phyloP scores from a whole-genome alignment of 2,329 filamentous ascomycete species.

The Neopestalotiopsis sp. region DNA sequence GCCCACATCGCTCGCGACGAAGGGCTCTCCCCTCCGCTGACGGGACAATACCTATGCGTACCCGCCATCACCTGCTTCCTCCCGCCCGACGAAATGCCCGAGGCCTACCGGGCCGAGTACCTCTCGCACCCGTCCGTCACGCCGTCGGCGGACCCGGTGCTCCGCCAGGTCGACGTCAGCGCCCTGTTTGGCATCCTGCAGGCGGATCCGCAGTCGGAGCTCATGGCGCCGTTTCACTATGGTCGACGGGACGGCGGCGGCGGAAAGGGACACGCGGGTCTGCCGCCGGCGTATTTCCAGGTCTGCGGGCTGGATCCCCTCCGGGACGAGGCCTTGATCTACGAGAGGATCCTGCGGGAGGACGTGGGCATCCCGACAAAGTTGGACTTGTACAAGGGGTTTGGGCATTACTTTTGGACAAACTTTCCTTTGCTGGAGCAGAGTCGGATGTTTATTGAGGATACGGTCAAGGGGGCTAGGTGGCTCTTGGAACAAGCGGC shows the following conservation, averaged over 20 bases:
- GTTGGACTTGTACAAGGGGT: conserved; percentile 40
- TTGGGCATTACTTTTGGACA: conserved; percentile 36
- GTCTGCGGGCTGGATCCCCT: conserved; percentile 55
- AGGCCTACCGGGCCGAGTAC: conserved; percentile 32
- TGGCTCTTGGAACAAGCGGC: conserved; percentile 31
- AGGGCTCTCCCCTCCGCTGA: conserved; percentile 46
- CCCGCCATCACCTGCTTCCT: conserved; percentile 38
- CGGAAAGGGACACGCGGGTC: conserved; percentile 31
- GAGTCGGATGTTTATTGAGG: conserved; percentile 33
- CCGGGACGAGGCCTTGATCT: conserved; percentile 59
- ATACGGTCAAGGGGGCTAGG: conserved; percentile 30
- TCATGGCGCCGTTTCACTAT: conserved; percentile 29
- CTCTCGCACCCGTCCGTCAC: conserved; percentile 32
- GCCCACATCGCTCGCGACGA: conserved; percentile 47
- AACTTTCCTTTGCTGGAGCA: conserved; percentile 31
- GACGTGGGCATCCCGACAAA: conserved; percentile 47
- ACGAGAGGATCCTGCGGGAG: conserved; percentile 52
- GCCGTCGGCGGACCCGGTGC: conserved; percentile 29
- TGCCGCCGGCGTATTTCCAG: conserved; percentile 56
- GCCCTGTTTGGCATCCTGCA: conserved; percentile 16
- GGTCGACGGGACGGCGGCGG: conserved; percentile 6
- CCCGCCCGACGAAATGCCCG: conserved; percentile 27
- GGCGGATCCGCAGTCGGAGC: conserved; percentile 24
- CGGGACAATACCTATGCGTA: conserved; percentile 51
- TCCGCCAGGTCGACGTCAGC: conserved; percentile 20